A percentile compares a stretch with the other conserved stretches of the same genome.
Conservation (phyloP, 164 flowering plant genomes). For the Protea cynaroides region DNA sequence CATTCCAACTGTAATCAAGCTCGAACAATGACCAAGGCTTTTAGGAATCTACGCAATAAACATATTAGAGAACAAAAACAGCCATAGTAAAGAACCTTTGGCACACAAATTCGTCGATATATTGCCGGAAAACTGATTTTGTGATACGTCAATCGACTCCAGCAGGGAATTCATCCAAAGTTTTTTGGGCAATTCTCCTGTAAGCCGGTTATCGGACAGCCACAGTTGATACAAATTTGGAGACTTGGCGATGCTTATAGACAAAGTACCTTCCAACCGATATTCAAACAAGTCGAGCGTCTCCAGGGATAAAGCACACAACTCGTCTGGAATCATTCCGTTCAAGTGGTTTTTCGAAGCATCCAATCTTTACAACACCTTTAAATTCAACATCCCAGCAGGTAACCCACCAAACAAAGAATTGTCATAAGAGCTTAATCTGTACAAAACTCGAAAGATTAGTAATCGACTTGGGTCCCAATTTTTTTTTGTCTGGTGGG, state of each 20-base stretch:
- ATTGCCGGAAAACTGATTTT: conserved; percentile 41
- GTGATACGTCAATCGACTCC: conserved; percentile 45
- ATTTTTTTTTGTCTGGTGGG: no score
- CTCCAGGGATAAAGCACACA: conserved; percentile 53
- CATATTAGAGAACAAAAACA: no score
- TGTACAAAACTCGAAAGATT: no score
- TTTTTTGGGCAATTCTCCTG: conserved; percentile 44
- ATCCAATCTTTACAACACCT: conserved; percentile 39
- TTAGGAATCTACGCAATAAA: conserved; percentile 50
- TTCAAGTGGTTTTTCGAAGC: conserved; percentile 61
- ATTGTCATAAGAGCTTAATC: no score
- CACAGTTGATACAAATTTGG: conserved; percentile 49
- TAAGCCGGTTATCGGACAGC: conserved; percentile 41
- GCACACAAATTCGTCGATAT: no score
- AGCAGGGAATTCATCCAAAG: conserved; percentile 54
- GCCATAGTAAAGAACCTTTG: no score
- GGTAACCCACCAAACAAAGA: conserved; percentile 68
- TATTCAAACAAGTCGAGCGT: conserved; percentile 69
- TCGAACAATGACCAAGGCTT: conserved; percentile 33
- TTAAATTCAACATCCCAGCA: conserved; percentile 42
- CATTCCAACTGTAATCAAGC: conserved; percentile 43
- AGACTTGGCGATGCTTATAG: conserved; percentile 41
- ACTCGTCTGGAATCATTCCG: conserved; percentile 69
- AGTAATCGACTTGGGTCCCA: conserved; percentile 52
- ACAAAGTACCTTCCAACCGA: conserved; percentile 36